These are phyloP conservation scores for Calvatia gigantea DNA, from an alignment of 768 basidiomycete species.

Conservation along the genomic window DNA sequence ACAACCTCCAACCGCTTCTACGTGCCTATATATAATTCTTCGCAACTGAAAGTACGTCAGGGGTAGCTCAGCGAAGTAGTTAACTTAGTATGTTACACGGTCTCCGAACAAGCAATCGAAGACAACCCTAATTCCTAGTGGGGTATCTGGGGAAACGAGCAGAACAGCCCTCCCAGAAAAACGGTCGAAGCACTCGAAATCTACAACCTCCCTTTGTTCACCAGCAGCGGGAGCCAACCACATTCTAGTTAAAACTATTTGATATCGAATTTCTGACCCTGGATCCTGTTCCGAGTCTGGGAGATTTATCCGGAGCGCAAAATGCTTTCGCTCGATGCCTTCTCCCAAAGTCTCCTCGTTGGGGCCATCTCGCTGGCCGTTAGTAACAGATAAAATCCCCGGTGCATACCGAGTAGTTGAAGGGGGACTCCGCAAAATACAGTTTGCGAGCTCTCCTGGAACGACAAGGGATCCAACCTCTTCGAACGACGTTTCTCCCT, in stretches of 20 bases:
- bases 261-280: not conserved
- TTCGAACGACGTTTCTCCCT: not conserved
- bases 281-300: not conserved
- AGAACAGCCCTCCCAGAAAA: not conserved
- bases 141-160: not conserved
- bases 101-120: not conserved
- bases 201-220: not conserved
- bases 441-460: not conserved
- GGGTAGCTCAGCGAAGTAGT: too few species aligned
- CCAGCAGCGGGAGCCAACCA: not conserved
- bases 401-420: not conserved
- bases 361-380: not conserved
- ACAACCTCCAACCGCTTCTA: too few species aligned
- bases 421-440: not conserved
- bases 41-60: too few species aligned
- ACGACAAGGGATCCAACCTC: not conserved
- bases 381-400: not conserved
- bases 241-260: not conserved
- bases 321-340: not conserved
- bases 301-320: not conserved
- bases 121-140: not conserved
- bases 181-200: not conserved
- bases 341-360: not conserved
- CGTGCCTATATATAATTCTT: too few species aligned
- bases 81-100: not conserved